Evolutionary conservation across 352 stramenopile species (phyloP).

Genomic region (Phytophthora cajani): DNA sequence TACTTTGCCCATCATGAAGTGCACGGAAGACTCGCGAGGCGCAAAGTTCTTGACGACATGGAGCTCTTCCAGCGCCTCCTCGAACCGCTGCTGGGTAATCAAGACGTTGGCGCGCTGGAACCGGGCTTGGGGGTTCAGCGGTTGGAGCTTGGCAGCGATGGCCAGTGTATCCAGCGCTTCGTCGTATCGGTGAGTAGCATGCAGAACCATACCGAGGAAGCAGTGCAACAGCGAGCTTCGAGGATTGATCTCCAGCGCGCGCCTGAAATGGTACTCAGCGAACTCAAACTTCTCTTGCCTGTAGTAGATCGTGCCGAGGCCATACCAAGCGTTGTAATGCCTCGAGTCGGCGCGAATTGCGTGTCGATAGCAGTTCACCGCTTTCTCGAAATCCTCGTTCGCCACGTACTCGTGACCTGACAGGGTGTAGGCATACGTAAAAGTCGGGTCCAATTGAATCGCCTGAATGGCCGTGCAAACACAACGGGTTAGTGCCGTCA

Average conservation of each 20-base stretch:
- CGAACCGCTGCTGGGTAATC: conserved; percentile 90
- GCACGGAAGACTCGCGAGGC: conserved; percentile 95
- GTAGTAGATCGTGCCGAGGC: conserved; percentile 95
- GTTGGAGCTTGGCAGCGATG: conserved; percentile 90
- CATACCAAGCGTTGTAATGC: conserved; percentile 95
- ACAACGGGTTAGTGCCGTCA: conserved; percentile 1
- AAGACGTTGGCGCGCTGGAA: conserved; percentile 97
- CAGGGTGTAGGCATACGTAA: conserved; percentile 98
- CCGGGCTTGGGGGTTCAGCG: conserved; percentile 92
- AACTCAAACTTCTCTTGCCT: conserved; percentile 98
- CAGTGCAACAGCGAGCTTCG: conserved; percentile 95
- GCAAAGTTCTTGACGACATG: conserved; percentile 93
- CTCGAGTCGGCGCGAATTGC: conserved; percentile 93
- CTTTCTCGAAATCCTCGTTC: conserved; percentile 99
- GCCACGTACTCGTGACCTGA: conserved; percentile 97
- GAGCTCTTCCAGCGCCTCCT: conserved; percentile 94
- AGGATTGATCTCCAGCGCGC: conserved; percentile 94
- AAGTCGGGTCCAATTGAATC: conserved; percentile 94
- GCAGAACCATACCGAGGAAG: conserved; percentile 96
- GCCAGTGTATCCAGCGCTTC: conserved; percentile 93
- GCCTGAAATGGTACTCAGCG: conserved; percentile 97
- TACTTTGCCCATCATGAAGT: conserved; percentile 98
- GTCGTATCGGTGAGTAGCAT: conserved; percentile 89
- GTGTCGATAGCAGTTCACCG: conserved; percentile 95
- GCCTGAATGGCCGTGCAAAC: conserved; percentile 42